These are phyloP conservation scores for Trichoderma arundinaceum DNA, from an alignment of 2,329 filamentous ascomycete species.

Conservation along the genomic window DNA sequence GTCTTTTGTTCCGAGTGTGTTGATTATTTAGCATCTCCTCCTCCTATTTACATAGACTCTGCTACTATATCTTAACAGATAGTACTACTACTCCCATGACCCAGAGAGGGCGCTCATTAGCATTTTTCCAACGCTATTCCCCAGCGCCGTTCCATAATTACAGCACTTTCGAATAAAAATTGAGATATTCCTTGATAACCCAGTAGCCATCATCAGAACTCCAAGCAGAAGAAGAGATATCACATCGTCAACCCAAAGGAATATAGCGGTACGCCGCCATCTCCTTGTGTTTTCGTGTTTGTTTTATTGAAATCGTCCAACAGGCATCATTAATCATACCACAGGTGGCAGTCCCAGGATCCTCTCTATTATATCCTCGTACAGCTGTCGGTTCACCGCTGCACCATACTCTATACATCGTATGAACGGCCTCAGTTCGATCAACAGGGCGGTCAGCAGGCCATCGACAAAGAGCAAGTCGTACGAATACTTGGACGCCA, in stretches of 20 bases:
- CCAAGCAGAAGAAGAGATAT: neutral
- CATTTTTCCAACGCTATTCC: neutral
- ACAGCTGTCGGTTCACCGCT: conserved; percentile 52
- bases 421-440: conserved; percentile 51
- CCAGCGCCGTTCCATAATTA: neutral
- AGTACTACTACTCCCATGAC: neutral
- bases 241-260: neutral
- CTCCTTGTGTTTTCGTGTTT: neutral
- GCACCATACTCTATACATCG: conserved; percentile 57
- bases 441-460: conserved; percentile 47
- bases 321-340: neutral
- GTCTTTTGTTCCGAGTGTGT: neutral
- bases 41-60: neutral
- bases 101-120: neutral
- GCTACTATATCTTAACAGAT: neutral
- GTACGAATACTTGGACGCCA: conserved; percentile 50
- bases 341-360: conserved; percentile 44
- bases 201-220: conserved; percentile 1
- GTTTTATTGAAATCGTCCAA: neutral
- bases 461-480: conserved; percentile 45
- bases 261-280: conserved; percentile 10
- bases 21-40: neutral
- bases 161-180: neutral
- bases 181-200: neutral
- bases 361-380: conserved; percentile 52